Percentiles rank a stretch among this genome's conserved stretches.
phyloP scores from a whole-genome alignment of 2,329 filamentous ascomycete species.

The Aspergillus piperis region DNA sequence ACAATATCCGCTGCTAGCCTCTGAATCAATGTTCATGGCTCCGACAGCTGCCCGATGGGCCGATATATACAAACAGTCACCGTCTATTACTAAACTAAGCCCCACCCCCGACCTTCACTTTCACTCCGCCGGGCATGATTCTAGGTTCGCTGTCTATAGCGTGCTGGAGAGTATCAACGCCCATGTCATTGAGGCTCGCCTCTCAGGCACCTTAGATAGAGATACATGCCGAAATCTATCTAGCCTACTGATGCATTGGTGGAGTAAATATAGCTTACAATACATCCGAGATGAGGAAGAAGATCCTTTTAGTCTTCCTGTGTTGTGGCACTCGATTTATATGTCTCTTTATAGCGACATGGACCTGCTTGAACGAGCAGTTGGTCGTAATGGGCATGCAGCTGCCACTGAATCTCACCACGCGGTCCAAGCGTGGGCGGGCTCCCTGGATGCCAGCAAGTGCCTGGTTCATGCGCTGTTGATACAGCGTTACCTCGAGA shows the following conservation, averaged over 20 bases:
- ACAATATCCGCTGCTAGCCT: slow-evolving; percentile 14
- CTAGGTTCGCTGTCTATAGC: slow-evolving; percentile 7
- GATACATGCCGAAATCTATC: slow-evolving; percentile 7
- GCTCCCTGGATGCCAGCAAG: slow-evolving; percentile 19
- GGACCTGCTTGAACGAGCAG: slow-evolving; percentile 29
- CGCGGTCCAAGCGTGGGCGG: slow-evolving; percentile 5
- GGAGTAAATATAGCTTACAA: slow-evolving; percentile 19
- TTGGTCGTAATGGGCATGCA: slow-evolving; percentile 28
- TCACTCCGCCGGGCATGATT: not conserved
- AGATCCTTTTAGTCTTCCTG: slow-evolving; percentile 28
- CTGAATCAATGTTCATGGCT: slow-evolving; percentile 20
- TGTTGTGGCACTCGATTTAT: slow-evolving; percentile 34
- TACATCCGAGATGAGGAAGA: not conserved
- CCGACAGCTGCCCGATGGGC: slow-evolving; percentile 21
- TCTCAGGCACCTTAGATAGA: slow-evolving; percentile 15
- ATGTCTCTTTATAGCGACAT: slow-evolving; percentile 32
- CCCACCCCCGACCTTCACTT: not conserved
- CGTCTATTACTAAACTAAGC: not conserved
- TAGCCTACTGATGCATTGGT: slow-evolving; percentile 24
- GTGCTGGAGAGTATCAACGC: slow-evolving; percentile 19
- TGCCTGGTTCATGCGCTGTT: slow-evolving; percentile 21
- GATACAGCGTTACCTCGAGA: slow-evolving; percentile 19
- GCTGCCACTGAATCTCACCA: not conserved
- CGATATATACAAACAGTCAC: slow-evolving; percentile 4
- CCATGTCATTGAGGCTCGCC: slow-evolving; percentile 23